Base-by-base conservation (phyloP, 2,329 filamentous ascomycete genomes). In the Hymenoscyphus albidus region DNA sequence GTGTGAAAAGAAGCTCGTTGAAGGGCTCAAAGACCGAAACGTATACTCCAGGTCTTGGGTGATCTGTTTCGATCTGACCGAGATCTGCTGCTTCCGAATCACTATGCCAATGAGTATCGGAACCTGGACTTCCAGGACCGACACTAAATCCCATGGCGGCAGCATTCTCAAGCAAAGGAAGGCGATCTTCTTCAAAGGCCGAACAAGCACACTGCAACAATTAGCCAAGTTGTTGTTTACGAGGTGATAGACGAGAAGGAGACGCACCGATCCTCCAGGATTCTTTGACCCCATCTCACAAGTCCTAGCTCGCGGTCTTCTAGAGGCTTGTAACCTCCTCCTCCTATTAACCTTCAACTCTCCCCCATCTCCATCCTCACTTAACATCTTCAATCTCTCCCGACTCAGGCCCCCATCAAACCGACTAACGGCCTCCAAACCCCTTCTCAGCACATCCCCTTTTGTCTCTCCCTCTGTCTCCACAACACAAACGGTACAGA, bases 21-120 rank as follows among this genome's bases (percentile, higher is more conserved):
- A 85, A 65, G 0, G 84, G 83, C 65, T 86, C 79, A 35, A 75
- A 74, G 4, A 83, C 78, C 40, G 81, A 80, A 6, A 85, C 78
- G 72, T 83, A 85, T 5, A 85, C 79, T 4, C 69, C 55, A 16
- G 64, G n/a, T 35, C 51, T 62, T 27, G 42, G 38, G 18, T 38
- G 35, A 5, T 62, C 35, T 35, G 22, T 39, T 3, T 66, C 60
- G 4, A 57, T 16, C 16, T 62, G 63, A 4, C 55, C 38, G 6
- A 61, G 56, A 27, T 63, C 51, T 3, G 56, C 55, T 5, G 44
- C 18, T 54, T 71, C 69, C 6, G 14, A 56, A 40, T 70, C 65
- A 32, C 62, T 65, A 32, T 64, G 61, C 10, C 39, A 60, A 10
- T 64, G 67, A 27, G 58, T 44, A 13, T 61, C 62, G 6, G 67